Conservation (phyloP, 208 protist genomes). For the Leishmania gerbilli region DNA sequence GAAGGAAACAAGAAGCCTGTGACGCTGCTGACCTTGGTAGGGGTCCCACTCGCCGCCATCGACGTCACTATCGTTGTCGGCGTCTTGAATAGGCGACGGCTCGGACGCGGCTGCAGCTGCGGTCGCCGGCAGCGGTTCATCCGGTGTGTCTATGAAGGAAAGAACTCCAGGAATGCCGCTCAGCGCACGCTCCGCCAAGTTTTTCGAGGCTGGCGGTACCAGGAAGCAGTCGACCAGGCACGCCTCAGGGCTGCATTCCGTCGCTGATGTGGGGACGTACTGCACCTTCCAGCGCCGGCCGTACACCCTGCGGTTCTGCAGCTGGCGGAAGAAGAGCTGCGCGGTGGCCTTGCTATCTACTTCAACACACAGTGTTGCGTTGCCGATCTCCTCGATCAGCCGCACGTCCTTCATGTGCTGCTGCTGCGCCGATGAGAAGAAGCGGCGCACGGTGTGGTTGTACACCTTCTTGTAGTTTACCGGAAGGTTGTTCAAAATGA, state of each 20-base stretch:
- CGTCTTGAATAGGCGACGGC: conserved; percentile 29
- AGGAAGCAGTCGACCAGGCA: conserved; percentile 75
- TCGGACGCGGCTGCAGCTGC: conserved; percentile 5
- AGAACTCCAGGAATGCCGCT: conserved; percentile 70
- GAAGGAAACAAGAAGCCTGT: conserved; percentile 63
- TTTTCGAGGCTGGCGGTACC: conserved; percentile 47
- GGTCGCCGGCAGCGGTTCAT: conserved; percentile 16
- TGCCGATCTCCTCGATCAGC: conserved; percentile 75
- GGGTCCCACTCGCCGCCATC: conserved; percentile 10
- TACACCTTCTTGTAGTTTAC: conserved; percentile 69
- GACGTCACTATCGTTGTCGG: conserved; percentile 28
- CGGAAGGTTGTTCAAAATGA: conserved; percentile 67
- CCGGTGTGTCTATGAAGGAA: conserved; percentile 43
- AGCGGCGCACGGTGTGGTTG: conserved; percentile 53
- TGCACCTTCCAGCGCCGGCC: conserved; percentile 83
- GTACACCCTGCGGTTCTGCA: conserved; percentile 72
- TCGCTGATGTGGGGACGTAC: conserved; percentile 45
- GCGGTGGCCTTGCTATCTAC: conserved; percentile 60
- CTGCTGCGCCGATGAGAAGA: conserved; percentile 44
- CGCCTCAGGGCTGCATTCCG: conserved; percentile 44
- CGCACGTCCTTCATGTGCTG: conserved; percentile 34
- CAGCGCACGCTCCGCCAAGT: conserved; percentile 61
- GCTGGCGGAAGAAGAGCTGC: conserved; percentile 50
- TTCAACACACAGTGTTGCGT: conserved; percentile 73
- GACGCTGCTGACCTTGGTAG: conserved; percentile 8